These are phyloP conservation scores for Hyparrhenia diplandra DNA, from an alignment of 176 grass and related monocot species.

Conservation along the genomic window DNA sequence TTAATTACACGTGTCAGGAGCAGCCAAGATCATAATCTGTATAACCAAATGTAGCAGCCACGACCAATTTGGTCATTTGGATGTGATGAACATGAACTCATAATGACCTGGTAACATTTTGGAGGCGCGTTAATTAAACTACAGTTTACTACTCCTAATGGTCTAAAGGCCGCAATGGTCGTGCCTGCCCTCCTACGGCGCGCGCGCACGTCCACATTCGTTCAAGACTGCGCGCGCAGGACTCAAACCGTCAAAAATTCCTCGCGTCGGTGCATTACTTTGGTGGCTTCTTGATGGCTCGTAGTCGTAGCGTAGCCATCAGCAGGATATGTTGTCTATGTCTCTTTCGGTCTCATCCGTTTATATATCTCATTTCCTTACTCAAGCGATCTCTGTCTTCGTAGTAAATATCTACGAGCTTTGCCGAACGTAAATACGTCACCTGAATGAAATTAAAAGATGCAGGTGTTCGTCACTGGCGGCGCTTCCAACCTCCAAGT, in stretches of 20 bases:
- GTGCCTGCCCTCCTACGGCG: constrained; percentile 4
- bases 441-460: neutral
- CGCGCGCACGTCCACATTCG: neutral
- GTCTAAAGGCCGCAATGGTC: neutral
- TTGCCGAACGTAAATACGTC: neutral
- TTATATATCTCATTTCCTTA: neutral
- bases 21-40: neutral
- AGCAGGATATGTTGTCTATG: too few relatives aligned
- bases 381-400: constrained; percentile 9
- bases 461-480: constrained; percentile 1
- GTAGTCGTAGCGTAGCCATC: neutral
- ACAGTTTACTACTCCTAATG: neutral
- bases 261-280: neutral
- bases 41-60: neutral
- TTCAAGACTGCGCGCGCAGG: neutral
- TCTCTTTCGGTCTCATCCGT: neutral
- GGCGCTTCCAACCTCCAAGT: neutral
- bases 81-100: neutral
- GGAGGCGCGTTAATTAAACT: neutral
- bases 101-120: neutral
- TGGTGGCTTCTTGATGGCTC: neutral
- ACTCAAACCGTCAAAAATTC: neutral
- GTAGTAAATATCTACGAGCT: constrained; percentile 24
- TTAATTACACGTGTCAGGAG: neutral
- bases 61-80: neutral